Base-by-base conservation (phyloP, 129 eudicot species). In the Flaveria ramosissima region DNA sequence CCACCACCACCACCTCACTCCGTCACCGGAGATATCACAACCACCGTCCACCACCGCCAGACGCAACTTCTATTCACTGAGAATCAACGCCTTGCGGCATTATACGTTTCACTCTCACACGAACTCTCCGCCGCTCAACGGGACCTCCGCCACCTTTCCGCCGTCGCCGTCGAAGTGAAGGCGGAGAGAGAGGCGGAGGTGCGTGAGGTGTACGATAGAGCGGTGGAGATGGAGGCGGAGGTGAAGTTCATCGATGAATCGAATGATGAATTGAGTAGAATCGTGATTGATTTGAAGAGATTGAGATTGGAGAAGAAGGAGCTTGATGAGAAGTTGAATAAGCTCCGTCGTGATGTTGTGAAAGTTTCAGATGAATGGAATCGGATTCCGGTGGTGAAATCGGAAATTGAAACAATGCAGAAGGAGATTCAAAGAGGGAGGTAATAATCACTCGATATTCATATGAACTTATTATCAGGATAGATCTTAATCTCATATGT, bases 371-470 rank as follows among this genome's bases (percentile, higher is more conserved):
- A 23, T 2, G 86, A 89, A 51, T 50, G 21, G 77, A 70, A 62
- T 19, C 80, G 71, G 13, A 16, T 83, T 64, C 13, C 70, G 70
- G 47, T 62, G 9, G 21, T 91, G 36, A 81, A 70, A 46, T 73
- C 84, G 24, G 97, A 89, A 36, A 85, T 89, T 48, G 92, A 87
- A 65, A 51, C 71, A 26, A 71, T 84, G 90, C 84, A 59, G n/a
- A 82, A 78, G 21, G 97, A 94, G 47, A 64, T 94, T 16, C 79
- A 84, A 51, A 79, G 78, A 74, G 98, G 98, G 83, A 91, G 97
- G 98, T 88, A 41, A 53, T 36, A 36, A 30, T 51, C 20, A 16
- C 43, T 26, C 11, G 0, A 62, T 26, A 24, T 64, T 7, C 41
- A 20, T 7, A 30, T 27, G 21, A 41, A 6, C 27, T 17, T 77